A percentile compares a stretch with the other conserved stretches of the same genome.
These are phyloP conservation scores for Glycine latifolia DNA, from an alignment of 306 rosid genomes.

Conservation along the genomic window DNA sequence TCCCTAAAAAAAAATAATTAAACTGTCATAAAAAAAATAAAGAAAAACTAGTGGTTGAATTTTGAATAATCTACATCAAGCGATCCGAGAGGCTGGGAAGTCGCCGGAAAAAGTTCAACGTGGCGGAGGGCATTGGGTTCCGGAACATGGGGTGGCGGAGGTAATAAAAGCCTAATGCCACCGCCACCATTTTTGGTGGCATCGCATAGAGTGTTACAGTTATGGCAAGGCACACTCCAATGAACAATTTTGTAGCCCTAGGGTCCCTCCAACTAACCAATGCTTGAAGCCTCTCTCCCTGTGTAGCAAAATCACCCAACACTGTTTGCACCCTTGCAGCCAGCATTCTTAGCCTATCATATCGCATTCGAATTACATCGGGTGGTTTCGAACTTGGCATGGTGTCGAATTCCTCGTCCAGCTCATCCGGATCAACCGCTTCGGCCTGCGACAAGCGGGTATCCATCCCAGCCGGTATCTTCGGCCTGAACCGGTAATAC, in stretches of 20 bases:
- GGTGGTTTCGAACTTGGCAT: constrained; percentile 86
- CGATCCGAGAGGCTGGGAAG: constrained; percentile 92
- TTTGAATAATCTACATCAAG: constrained; percentile 65
- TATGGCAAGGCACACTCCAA: constrained; percentile 49
- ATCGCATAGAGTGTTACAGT: constrained; percentile 53
- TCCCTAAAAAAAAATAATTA: constrained; percentile 46
- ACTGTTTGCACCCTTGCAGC: constrained; percentile 92
- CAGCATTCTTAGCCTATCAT: constrained; percentile 81
- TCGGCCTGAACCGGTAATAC: constrained; percentile 90
- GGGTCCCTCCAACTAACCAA: constrained; percentile 96
- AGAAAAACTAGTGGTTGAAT: constrained; percentile 19
- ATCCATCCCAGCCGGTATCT: constrained; percentile 94
- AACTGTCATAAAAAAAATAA: not conserved
- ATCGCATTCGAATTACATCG: constrained; percentile 69
- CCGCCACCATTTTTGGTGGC: constrained; percentile 77
- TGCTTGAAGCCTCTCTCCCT: constrained; percentile 91
- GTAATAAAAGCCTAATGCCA: constrained; percentile 80
- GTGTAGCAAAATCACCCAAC: constrained; percentile 94
- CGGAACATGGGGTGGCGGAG: constrained; percentile 65
- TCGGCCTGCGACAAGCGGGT: constrained; percentile 77
- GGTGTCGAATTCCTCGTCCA: constrained; percentile 91
- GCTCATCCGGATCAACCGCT: constrained; percentile 79
- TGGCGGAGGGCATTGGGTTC: constrained; percentile 61
- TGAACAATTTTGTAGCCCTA: constrained; percentile 76
- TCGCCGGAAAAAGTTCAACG: constrained; percentile 62